phyloP scores from a whole-genome alignment of 176 grass and related monocot genomes.

The Cenchrus purpureus region DNA sequence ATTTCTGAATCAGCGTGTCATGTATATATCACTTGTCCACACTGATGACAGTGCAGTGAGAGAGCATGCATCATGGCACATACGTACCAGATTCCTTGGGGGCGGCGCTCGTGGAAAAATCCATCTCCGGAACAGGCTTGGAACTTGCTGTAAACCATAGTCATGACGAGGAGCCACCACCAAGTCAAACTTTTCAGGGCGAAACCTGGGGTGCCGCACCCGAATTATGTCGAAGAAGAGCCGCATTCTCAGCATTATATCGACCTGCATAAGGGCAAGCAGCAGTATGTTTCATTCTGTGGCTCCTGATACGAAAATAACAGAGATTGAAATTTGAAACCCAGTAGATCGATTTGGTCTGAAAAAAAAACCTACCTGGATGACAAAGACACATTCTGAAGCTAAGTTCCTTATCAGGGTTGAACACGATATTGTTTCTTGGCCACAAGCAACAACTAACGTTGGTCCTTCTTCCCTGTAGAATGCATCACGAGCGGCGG shows the following conservation, averaged over 20 bases:
- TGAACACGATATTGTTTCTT: constrained; percentile 75
- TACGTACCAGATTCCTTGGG: constrained; percentile 71
- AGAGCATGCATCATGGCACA: too few relatives aligned
- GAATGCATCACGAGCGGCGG: too few relatives aligned
- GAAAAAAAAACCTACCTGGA: constrained; percentile 56
- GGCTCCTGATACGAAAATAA: background rate
- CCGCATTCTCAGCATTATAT: background rate
- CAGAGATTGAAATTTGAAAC: background rate
- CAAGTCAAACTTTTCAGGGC: constrained; percentile 75
- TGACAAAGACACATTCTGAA: constrained; percentile 75
- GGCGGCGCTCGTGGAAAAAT: constrained; percentile 72
- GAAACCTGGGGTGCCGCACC: constrained; percentile 79
- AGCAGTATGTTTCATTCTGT: constrained; percentile 3
- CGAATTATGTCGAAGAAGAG: constrained; percentile 39
- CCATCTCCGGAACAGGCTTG: constrained; percentile 62
- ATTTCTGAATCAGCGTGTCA: background rate
- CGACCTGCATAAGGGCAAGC: background rate
- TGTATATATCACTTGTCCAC: background rate
- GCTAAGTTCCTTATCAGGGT: constrained; percentile 69
- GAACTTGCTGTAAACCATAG: constrained; percentile 65
- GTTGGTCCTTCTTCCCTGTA: constrained; percentile 55
- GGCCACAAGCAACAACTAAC: constrained; percentile 78
- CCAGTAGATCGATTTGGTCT: too few relatives aligned
- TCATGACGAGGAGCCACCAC: constrained; percentile 84
- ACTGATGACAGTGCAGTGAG: background rate